Base-by-base conservation (phyloP, 345 rosid species). In the Rhodamnia argentea region DNA sequence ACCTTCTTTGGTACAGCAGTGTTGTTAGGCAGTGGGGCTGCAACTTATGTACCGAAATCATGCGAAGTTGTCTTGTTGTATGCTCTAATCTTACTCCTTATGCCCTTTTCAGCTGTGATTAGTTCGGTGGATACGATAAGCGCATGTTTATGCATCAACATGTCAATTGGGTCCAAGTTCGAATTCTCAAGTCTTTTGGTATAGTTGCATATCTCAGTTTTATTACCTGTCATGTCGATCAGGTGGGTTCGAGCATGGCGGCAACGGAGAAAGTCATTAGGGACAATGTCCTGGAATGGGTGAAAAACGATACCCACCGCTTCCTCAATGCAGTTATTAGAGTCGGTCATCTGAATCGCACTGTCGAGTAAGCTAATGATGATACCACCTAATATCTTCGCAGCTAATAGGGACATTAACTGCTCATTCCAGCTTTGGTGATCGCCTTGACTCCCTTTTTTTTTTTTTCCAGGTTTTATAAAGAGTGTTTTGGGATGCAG, bases 401-500 rank as follows among this genome's bases (percentile, higher is more conserved):
- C 24, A 13, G 84, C 47, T 23, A 37, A 32, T 37, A 6, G 47
- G 23, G 7, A 16, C 26, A 24, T 47, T 52, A 7, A 26, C 52
- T 1, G 82, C 24, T n/a, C 51, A 37, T 0, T 84, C 82, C 11
- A 22, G 52, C 8, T 13, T 12, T 62, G 37, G 51, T 82, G 56
- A 83, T 40, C 13, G 0, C 5, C 13, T 44, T n/a, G 50, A 15
- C 83, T 15, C 47, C 40, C 9, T 57, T 52, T 51, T 13, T 70
- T 50, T 57, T 40, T 51, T 13, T 70, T 50, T 50, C 52, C 85
- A 90, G 93, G 88, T 92, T 91, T 47, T 91, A 91, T 27, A 89
- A 90, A 29, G 92, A 91, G 37, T 88, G 93, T 86, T 88, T 92
- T n/a, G 93, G 93, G 85, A 92, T 92, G 93, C 89, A 89, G 90